Conservation (phyloP, 306 rosid genomes). For the Gastrolobium villosum region DNA sequence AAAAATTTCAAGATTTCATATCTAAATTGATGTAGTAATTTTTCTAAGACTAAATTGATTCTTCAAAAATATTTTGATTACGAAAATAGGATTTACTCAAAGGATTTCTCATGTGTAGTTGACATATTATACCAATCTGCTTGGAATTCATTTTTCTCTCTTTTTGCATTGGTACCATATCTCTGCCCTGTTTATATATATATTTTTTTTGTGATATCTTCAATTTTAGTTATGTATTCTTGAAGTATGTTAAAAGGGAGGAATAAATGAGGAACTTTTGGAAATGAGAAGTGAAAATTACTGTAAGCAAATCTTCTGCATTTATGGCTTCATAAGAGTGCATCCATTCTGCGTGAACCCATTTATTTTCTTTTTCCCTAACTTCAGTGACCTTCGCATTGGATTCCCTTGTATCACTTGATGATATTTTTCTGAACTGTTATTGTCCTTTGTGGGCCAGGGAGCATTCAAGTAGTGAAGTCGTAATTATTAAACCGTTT, state of each 20-base stretch:
- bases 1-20: background rate
- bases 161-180: slow-evolving; percentile 1
- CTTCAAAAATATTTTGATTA: background rate
- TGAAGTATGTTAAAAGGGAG: background rate
- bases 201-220: background rate
- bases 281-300: slow-evolving; percentile 32
- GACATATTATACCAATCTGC: background rate
- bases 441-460: slow-evolving; percentile 75
- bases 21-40: background rate
- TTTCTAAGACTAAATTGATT: background rate
- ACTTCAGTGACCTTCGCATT: slow-evolving; percentile 56
- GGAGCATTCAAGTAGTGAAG: slow-evolving; percentile 66
- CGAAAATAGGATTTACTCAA: background rate
- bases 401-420: slow-evolving; percentile 66
- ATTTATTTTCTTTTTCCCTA: slow-evolving; percentile 69
- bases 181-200: background rate
- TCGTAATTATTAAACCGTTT: slow-evolving; percentile 51
- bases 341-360: slow-evolving; percentile 64
- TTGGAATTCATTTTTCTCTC: background rate
- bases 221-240: slow-evolving; percentile 16
- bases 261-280: slow-evolving; percentile 4
- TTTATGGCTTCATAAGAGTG: slow-evolving; percentile 57
- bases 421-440: slow-evolving; percentile 57
- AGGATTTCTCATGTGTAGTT: background rate
- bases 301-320: slow-evolving; percentile 39